These are phyloP conservation scores for Neurospora sp. DNA, from an alignment of 495 filamentous ascomycete genomes.

Conservation along the genomic window DNA sequence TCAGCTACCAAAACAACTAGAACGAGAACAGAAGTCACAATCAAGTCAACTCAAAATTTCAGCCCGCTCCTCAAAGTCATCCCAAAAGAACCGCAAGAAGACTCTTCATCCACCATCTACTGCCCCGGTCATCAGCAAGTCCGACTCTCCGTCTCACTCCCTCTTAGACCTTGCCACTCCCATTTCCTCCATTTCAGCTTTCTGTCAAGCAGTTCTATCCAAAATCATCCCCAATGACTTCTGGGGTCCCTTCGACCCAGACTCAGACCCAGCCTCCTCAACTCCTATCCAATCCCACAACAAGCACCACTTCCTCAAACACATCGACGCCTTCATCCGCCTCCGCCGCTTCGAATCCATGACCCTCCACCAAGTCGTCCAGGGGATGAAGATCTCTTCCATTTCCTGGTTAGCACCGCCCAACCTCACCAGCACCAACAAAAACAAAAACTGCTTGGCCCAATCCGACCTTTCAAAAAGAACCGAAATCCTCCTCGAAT, in stretches of 20 bases:
- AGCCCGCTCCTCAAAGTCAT: neutral
- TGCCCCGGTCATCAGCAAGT: neutral
- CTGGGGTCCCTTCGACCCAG: constrained; percentile 43
- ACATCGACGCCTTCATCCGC: constrained; percentile 66
- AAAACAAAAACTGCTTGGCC: no score
- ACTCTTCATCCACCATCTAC: neutral
- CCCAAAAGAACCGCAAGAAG: constrained; percentile 2
- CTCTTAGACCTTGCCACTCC: constrained; percentile 67
- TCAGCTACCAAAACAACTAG: constrained; percentile 1
- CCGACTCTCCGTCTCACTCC: constrained; percentile 10
- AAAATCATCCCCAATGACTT: constrained; percentile 69
- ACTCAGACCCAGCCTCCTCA: neutral
- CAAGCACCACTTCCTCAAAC: constrained; percentile 45
- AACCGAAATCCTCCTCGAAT: no score
- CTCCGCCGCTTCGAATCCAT: constrained; percentile 73
- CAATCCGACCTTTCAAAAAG: no score
- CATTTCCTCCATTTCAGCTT: constrained; percentile 65
- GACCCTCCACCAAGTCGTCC: constrained; percentile 52
- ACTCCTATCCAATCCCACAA: constrained; percentile 44
- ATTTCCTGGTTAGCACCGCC: no score
- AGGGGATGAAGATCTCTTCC: no score
- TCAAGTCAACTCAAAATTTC: neutral
- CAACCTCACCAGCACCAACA: no score
- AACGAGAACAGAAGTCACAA: neutral
- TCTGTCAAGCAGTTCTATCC: constrained; percentile 66